Evolutionary conservation across 1,284 basidiomycete species (phyloP).

Genomic region (Fistulina hepatica): DNA sequence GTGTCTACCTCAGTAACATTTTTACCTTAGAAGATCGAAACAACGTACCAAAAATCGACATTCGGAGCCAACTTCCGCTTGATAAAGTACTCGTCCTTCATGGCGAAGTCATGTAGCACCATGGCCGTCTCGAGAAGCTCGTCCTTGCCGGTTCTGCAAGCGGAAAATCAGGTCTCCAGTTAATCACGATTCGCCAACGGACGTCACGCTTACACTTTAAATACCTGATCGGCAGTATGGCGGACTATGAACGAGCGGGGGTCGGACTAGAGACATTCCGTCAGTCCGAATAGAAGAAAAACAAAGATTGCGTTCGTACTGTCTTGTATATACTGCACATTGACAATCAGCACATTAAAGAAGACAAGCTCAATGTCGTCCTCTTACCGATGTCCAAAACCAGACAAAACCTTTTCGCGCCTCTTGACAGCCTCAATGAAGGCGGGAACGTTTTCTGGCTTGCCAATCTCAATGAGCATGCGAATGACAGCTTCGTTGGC

Average conservation of each 20-base stretch:
- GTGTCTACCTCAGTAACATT: conserved; percentile 1
- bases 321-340: conserved; percentile 63
- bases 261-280: conserved; percentile 46
- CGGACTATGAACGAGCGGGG: conserved; percentile 82
- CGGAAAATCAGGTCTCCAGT: conserved; percentile 1
- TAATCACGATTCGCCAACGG: neutral
- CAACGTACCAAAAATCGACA: conserved; percentile 70
- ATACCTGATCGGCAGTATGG: conserved; percentile 80
- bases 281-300: conserved; percentile 5
- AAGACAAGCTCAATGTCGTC: neutral
- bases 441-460: conserved; percentile 72
- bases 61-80: conserved; percentile 68
- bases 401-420: conserved; percentile 76
- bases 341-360: conserved; percentile 1
- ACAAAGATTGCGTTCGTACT: conserved; percentile 28
- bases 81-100: conserved; percentile 81
- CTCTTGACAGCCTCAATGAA: conserved; percentile 79
- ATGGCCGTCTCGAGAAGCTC: conserved; percentile 79
- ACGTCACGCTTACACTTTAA: conserved; percentile 50
- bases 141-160: conserved; percentile 63
- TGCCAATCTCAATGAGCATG: conserved; percentile 80
- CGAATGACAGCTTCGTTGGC: conserved; percentile 85
- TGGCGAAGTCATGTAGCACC: conserved; percentile 75
- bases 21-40: conserved; percentile 4
- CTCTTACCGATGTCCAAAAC: conserved; percentile 71